These are phyloP conservation scores for Ceriops decandra DNA, from an alignment of 345 rosid species.

Conservation along the genomic window DNA sequence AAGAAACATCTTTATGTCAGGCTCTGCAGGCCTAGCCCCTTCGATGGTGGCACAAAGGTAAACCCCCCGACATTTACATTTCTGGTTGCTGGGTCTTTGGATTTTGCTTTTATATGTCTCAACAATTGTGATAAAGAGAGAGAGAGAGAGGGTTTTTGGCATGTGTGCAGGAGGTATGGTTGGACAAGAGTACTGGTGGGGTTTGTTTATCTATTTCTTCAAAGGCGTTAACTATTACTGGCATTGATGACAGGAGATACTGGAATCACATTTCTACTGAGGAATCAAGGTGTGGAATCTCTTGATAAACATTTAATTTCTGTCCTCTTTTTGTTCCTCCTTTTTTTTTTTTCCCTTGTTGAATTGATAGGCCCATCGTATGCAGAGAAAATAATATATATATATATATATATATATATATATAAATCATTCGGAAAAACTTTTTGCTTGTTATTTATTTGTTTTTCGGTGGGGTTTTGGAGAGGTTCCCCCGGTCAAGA, in stretches of 20 bases:
- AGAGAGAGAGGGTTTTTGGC: neutral
- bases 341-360: neutral
- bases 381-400: too few relatives aligned
- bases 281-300: slow-evolving; percentile 51
- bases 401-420: too few relatives aligned
- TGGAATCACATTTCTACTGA: slow-evolving; percentile 56
- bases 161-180: slow-evolving; percentile 26
- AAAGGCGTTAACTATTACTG: slow-evolving; percentile 57
- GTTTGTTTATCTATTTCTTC: slow-evolving; percentile 57
- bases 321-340: too few relatives aligned
- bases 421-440: too few relatives aligned
- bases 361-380: too few relatives aligned
- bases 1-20: slow-evolving; percentile 35
- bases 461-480: too few relatives aligned
- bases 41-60: slow-evolving; percentile 40
- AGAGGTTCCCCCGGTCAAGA: too few relatives aligned
- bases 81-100: too few relatives aligned
- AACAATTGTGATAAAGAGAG: neutral
- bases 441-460: too few relatives aligned
- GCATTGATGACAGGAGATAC: slow-evolving; percentile 73
- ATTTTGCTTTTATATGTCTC: neutral
- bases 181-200: slow-evolving; percentile 56
- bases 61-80: too few relatives aligned
- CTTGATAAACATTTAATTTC: neutral
- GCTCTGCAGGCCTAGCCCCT: slow-evolving; percentile 23